Evolutionary conservation across 2,329 filamentous ascomycete genomes (phyloP), one percentile per base, ranked within the genome.

Genomic region (Aspergillus pseudoviridinutans): DNA sequence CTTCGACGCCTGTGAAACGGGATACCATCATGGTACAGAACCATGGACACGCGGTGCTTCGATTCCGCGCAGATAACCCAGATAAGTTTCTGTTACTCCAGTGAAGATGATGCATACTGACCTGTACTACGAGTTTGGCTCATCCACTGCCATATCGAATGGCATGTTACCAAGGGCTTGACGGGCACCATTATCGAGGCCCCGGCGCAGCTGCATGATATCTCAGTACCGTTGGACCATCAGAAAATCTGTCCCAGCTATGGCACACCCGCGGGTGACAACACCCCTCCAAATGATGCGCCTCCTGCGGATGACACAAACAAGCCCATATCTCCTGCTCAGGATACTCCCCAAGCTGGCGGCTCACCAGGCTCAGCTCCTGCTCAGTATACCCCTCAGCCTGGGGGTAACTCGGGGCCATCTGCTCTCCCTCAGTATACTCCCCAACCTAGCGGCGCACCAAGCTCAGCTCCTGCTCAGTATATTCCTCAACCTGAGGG

Each of bases 91-190:
- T 35, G 49, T n/a, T 28, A 0, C 10, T 41, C 27, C 27, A 12
- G 2, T 6, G 10, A 10, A 24, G 6, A 22, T 49, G 17, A 2
- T 17, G 20, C 29, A 22, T 49, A 17, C 38, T 51, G 22, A 53
- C 41, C 9, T 47, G 20, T 25, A 22, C 28, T 47, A 64, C 57
- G 67, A 25, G 58, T 71, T n/a, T 74, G 71, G 71, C 58, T 74
- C 35, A 58, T 75, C 4, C 72, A 75, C 54, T 74, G 72, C 54
- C 72, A 74, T 53, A 59, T 74, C n/a, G 68, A 70, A 50, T 75
- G 70, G 68, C 72, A 75, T 50, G 65, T 73, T 6, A 65, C 68
- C 44, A 57, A 60, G 5, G 72, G 72, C n/a, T 56, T 74, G 20
- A 60, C 66, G 38, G 66, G 65, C 4, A 72, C 70, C 4, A 62